Percentiles rank a stretch among this genome's conserved stretches.
Evolutionary conservation across 108 stramenopile species (phyloP).

Genomic region (Aurantiochytrium sp.): DNA sequence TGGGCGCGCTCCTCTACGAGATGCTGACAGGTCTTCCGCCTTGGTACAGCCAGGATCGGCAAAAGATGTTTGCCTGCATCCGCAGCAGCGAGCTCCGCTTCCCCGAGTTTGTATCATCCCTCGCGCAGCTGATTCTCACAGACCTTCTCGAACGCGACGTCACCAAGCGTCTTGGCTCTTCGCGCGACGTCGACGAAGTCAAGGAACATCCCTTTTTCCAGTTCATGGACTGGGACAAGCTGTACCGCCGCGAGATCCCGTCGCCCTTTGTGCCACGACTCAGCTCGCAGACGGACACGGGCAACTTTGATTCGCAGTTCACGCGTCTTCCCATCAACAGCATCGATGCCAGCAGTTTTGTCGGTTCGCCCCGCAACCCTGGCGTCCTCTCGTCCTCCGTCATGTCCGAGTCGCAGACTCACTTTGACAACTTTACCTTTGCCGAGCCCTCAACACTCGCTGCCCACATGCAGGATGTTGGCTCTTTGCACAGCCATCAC

Average conservation of each 20-base stretch:
- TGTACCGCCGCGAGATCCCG: conserved; percentile 1
- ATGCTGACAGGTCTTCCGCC: conserved; percentile 44
- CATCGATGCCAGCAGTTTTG: neutral
- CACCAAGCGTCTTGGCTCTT: conserved; percentile 14
- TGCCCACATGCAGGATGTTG: neutral
- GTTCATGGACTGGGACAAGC: conserved; percentile 28
- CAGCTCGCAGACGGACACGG: neutral
- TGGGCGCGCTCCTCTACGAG: conserved; percentile 40
- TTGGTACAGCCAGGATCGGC: conserved; percentile 39
- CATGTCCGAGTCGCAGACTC: neutral
- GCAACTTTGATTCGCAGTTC: conserved; percentile 13
- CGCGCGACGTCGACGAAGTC: conserved; percentile 8
- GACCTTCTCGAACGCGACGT: conserved; percentile 24
- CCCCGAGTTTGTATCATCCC: conserved; percentile 19
- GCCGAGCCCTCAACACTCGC: neutral
- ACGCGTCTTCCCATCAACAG: conserved; percentile 1
- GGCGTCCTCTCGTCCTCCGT: neutral
- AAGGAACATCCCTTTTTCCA: conserved; percentile 41
- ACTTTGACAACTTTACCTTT: neutral
- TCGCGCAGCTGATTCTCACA: conserved; percentile 11
- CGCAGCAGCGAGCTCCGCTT: conserved; percentile 29
- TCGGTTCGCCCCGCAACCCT: neutral
- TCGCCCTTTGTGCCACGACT: conserved; percentile 23
- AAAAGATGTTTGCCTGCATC: conserved; percentile 33
- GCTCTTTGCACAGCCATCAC: neutral